Percentiles rank a stretch among this genome's conserved stretches.
These are phyloP conservation scores for Aspergillus funiculosus DNA, from an alignment of 495 filamentous ascomycete genomes.

Conservation along the genomic window DNA sequence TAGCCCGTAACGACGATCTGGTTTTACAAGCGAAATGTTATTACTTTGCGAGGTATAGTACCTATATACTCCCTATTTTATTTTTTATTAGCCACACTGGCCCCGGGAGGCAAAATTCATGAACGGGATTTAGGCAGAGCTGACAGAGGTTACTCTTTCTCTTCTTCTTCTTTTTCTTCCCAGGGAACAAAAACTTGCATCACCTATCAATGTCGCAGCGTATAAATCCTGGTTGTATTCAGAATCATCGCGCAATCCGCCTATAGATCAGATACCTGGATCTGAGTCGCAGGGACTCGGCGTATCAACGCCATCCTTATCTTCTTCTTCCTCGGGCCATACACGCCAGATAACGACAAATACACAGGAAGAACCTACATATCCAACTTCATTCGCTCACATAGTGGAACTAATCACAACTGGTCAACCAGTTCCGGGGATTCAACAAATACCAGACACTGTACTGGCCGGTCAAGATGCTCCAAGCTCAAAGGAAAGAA, in stretches of 20 bases:
- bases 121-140: too few species aligned
- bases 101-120: too few species aligned
- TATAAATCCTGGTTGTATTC: constrained; percentile 41
- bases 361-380: constrained; percentile 46
- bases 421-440: constrained; percentile 80
- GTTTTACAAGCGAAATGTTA: constrained; percentile 50
- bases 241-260: constrained; percentile 1
- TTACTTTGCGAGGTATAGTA: constrained; percentile 45
- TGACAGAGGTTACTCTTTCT: too few species aligned
- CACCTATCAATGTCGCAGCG: constrained; percentile 34
- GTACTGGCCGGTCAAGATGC: constrained; percentile 60
- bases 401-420: constrained; percentile 84
- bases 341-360: not conserved
- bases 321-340: not conserved
- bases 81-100: too few species aligned
- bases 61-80: not conserved
- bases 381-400: constrained; percentile 81
- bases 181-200: constrained; percentile 39
- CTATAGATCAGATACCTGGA: not conserved
- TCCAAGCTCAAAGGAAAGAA: constrained; percentile 45
- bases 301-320: not conserved
- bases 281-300: constrained; percentile 1
- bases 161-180: not conserved
- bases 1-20: constrained; percentile 38
- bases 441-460: constrained; percentile 81